phyloP scores from a whole-genome alignment of 768 basidiomycete genomes.

The Krasilnikovozyma curviuscula region DNA sequence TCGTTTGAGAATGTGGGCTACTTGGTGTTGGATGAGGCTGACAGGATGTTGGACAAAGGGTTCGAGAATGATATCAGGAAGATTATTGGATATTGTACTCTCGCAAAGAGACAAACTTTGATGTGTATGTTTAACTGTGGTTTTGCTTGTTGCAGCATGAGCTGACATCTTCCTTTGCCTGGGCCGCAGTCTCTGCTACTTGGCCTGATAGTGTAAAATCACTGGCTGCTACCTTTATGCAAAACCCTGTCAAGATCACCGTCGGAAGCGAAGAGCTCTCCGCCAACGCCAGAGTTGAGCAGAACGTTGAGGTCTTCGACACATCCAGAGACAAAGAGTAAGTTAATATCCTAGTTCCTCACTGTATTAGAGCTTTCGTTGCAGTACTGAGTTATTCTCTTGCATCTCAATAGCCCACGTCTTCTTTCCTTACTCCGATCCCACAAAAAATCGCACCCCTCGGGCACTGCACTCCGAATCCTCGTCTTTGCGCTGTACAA shows the following conservation, averaged over 20 bases:
- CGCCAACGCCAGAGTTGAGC: slow-evolving; percentile 84
- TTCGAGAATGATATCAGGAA: slow-evolving; percentile 93
- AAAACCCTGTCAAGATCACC: slow-evolving; percentile 66
- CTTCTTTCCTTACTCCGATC: slow-evolving; percentile 23
- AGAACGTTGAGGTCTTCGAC: slow-evolving; percentile 78
- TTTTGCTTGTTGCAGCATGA: neutral
- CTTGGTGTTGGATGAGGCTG: slow-evolving; percentile 90
- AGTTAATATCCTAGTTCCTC: slow-evolving; percentile 21
- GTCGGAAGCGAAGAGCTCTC: slow-evolving; percentile 89
- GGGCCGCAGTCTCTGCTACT: slow-evolving; percentile 65
- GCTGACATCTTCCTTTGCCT: neutral
- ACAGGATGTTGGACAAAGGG: slow-evolving; percentile 93
- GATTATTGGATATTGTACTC: slow-evolving; percentile 49
- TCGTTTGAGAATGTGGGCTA: slow-evolving; percentile 48
- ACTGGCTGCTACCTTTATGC: slow-evolving; percentile 72
- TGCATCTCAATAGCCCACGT: slow-evolving; percentile 15
- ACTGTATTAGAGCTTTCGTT: slow-evolving; percentile 17
- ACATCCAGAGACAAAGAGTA: slow-evolving; percentile 71
- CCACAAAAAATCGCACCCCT: slow-evolving; percentile 31
- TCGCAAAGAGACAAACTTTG: slow-evolving; percentile 6
- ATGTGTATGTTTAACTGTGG: slow-evolving; percentile 29
- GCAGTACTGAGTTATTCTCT: neutral
- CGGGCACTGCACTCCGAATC: slow-evolving; percentile 33
- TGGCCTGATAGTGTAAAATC: slow-evolving; percentile 90
- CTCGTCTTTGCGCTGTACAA: slow-evolving; percentile 94